Evolutionary conservation across 2,329 filamentous ascomycete genomes (phyloP).

Genomic region (Penicillium sp.): DNA sequence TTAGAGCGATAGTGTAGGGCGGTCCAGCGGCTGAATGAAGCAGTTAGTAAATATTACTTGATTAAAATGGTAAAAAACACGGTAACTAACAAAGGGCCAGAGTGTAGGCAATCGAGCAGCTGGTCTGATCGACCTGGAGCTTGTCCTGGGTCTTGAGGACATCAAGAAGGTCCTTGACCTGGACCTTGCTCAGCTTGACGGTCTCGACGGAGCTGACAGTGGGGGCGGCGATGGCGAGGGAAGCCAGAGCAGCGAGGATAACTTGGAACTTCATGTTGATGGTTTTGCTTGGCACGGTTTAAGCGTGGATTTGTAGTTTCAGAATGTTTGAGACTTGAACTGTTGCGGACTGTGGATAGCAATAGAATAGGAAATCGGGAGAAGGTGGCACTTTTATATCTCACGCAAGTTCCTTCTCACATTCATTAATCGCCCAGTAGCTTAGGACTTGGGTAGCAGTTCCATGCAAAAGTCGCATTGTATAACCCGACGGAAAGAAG

Average conservation of each 20-base stretch:
- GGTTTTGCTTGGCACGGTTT: neutral
- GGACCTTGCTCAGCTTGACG: conserved; percentile 3
- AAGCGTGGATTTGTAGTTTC: neutral
- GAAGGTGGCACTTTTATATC: neutral
- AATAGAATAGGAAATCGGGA: neutral
- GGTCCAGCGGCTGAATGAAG: conserved; percentile 2
- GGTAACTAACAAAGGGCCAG: conserved; percentile 9
- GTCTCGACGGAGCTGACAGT: neutral
- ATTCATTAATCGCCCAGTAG: neutral
- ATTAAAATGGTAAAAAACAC: neutral
- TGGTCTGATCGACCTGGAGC: conserved; percentile 2
- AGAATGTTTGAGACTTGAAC: neutral
- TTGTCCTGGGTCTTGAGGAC: neutral
- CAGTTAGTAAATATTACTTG: neutral
- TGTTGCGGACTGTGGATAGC: neutral
- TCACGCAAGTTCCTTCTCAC: neutral
- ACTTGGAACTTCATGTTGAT: conserved; percentile 11
- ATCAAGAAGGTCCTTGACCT: conserved; percentile 6
- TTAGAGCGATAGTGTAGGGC: conserved; percentile 11
- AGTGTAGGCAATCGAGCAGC: conserved; percentile 12
- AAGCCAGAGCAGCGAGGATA: conserved; percentile 6
- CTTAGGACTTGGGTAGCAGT: neutral
- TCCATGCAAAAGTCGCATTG: neutral
- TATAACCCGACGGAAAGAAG: neutral
- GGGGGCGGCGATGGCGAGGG: conserved; percentile 7